phyloP scores from a whole-genome alignment of 805 yeast genomes.

The Myxozyma melibiosi region DNA sequence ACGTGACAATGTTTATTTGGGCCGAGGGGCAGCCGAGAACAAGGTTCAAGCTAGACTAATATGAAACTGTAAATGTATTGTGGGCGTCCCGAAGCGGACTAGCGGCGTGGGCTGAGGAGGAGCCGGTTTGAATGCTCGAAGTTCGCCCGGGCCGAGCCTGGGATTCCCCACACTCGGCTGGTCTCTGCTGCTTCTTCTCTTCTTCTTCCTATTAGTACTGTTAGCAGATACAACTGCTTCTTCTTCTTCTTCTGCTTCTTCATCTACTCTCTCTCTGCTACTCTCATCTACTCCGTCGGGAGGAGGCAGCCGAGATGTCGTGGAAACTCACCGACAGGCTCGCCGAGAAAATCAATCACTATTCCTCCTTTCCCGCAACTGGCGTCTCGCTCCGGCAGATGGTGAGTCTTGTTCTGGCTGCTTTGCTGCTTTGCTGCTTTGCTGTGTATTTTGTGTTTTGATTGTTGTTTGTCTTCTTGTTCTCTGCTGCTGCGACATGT shows the following conservation, averaged over 20 bases:
- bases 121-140: no score
- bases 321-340: constrained; percentile 48
- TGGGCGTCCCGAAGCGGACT: not conserved
- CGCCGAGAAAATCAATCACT: constrained; percentile 58
- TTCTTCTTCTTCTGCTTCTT: not conserved
- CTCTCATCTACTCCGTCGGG: constrained; percentile 2
- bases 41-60: not conserved
- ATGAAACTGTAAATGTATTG: not conserved
- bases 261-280: not conserved
- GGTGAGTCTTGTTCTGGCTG: constrained; percentile 52
- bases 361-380: constrained; percentile 76
- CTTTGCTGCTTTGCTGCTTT: not conserved
- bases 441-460: not conserved
- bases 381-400: constrained; percentile 83
- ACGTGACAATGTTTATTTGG: not conserved
- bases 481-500: not conserved
- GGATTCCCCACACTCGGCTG: constrained; percentile 1
- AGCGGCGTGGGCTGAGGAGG: not conserved
- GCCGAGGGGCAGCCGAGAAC: constrained; percentile 7
- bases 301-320: constrained; percentile 25
- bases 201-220: not conserved
- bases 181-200: not conserved
- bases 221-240: not conserved
- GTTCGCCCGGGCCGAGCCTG: no score
- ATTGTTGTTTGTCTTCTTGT: not conserved